Evolutionary conservation across 139 green algal genomes (phyloP).

Genomic region (Parachlorella kessleri): DNA sequence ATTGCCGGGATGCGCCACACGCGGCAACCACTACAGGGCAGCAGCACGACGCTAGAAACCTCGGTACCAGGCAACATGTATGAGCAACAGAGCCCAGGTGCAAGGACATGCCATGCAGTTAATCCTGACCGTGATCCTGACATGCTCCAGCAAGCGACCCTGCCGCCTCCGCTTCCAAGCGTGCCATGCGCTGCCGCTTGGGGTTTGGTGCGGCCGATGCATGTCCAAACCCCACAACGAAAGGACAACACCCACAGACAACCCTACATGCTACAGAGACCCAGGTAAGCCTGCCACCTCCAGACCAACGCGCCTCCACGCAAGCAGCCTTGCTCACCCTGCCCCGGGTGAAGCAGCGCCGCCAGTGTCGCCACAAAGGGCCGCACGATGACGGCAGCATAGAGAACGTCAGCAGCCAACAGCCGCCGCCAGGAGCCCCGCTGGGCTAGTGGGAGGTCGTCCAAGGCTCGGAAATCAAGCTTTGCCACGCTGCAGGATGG

Average conservation of each 20-base stretch:
- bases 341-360: slow-evolving; percentile 1
- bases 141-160: neutral
- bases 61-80: neutral
- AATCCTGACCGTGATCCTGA: neutral
- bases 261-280: too few relatives aligned
- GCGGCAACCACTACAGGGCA: neutral
- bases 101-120: too few relatives aligned
- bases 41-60: neutral
- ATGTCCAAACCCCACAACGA: neutral
- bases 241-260: neutral
- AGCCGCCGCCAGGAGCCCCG: neutral
- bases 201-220: neutral
- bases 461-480: too few relatives aligned
- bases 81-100: too few relatives aligned
- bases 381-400: slow-evolving; percentile 10
- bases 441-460: neutral
- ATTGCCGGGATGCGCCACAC: neutral
- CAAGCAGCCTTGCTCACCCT: neutral
- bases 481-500: too few relatives aligned
- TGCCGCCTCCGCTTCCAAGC: too few relatives aligned
- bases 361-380: slow-evolving; percentile 18
- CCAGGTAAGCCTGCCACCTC: neutral
- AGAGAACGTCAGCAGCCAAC: slow-evolving; percentile 28
- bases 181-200: neutral
- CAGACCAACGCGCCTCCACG: neutral